Conservation (phyloP, 2,329 filamentous ascomycete genomes). For the Juglanconis sp. region DNA sequence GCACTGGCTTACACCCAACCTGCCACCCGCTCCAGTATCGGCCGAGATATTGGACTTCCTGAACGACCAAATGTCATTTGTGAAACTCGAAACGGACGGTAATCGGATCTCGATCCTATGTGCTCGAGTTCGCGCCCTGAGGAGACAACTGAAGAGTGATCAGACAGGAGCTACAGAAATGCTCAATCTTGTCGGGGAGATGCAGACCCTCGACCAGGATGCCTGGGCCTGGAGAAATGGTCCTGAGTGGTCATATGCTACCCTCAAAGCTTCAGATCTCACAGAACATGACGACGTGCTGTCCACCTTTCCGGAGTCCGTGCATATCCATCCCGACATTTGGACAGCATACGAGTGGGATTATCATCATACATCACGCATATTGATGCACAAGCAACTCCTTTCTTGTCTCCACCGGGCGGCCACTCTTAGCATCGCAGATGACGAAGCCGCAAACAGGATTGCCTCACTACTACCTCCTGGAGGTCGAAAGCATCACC, state of each 20-base stretch:
- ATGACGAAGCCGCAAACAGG: constrained; percentile 5
- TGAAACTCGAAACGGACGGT: constrained; percentile 28
- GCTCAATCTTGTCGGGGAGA: constrained; percentile 27
- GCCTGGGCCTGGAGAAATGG: constrained; percentile 29
- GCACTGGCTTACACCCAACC: constrained; percentile 28
- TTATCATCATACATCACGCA: constrained; percentile 35
- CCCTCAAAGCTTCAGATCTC: constrained; percentile 21
- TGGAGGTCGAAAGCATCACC: constrained; percentile 20
- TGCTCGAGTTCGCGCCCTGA: constrained; percentile 28
- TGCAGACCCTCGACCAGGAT: constrained; percentile 29
- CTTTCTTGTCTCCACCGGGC: constrained; percentile 26
- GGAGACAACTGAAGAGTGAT: constrained; percentile 16
- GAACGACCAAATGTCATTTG: constrained; percentile 26
- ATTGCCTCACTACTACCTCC: constrained; percentile 14
- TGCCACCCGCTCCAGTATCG: constrained; percentile 28
- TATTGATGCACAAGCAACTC: constrained; percentile 34
- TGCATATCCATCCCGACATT: constrained; percentile 35
- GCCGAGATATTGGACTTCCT: constrained; percentile 28
- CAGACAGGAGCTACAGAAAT: constrained; percentile 15
- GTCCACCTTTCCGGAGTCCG: constrained; percentile 21
- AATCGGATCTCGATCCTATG: constrained; percentile 28
- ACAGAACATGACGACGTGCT: not conserved
- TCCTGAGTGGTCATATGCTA: constrained; percentile 32
- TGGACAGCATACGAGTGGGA: constrained; percentile 42
- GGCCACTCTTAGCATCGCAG: constrained; percentile 2